These are phyloP conservation scores for Penicillium atrosanguineum DNA, from an alignment of 495 filamentous ascomycete species.

Conservation along the genomic window DNA sequence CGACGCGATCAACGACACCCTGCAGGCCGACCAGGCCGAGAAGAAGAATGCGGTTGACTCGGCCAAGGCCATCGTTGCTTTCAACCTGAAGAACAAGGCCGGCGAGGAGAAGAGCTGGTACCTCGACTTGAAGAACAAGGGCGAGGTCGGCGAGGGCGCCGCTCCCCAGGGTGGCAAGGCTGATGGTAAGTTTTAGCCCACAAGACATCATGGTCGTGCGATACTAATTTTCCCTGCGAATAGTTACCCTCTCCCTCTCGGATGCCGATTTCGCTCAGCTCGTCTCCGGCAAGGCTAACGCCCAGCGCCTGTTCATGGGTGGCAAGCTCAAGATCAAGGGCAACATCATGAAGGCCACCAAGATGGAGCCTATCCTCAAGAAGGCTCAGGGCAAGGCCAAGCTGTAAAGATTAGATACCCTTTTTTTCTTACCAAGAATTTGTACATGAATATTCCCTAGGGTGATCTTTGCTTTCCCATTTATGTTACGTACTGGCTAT, in stretches of 20 bases:
- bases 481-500: background rate
- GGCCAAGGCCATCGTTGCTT: slow-evolving; percentile 84
- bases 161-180: slow-evolving; percentile 69
- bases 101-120: slow-evolving; percentile 83
- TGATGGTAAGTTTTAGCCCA: slow-evolving; percentile 58
- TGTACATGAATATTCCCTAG: slow-evolving; percentile 13
- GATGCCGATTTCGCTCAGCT: slow-evolving; percentile 84
- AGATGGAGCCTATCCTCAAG: slow-evolving; percentile 91
- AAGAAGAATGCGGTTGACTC: slow-evolving; percentile 85
- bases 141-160: slow-evolving; percentile 73
- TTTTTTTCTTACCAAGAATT: slow-evolving; percentile 10
- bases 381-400: slow-evolving; percentile 86
- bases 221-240: slow-evolving; percentile 2
- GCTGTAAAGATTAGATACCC: slow-evolving; percentile 59
- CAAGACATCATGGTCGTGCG: background rate
- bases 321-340: slow-evolving; percentile 98
- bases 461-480: background rate
- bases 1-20: slow-evolving; percentile 77
- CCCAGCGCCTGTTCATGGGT: slow-evolving; percentile 92
- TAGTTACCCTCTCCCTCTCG: slow-evolving; percentile 80
- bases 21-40: slow-evolving; percentile 66
- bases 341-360: slow-evolving; percentile 98
- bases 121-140: slow-evolving; percentile 92
- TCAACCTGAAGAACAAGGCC: slow-evolving; percentile 83
- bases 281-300: slow-evolving; percentile 84